phyloP scores from a whole-genome alignment of 257 asterid genomes.

The Perilla frutescens region DNA sequence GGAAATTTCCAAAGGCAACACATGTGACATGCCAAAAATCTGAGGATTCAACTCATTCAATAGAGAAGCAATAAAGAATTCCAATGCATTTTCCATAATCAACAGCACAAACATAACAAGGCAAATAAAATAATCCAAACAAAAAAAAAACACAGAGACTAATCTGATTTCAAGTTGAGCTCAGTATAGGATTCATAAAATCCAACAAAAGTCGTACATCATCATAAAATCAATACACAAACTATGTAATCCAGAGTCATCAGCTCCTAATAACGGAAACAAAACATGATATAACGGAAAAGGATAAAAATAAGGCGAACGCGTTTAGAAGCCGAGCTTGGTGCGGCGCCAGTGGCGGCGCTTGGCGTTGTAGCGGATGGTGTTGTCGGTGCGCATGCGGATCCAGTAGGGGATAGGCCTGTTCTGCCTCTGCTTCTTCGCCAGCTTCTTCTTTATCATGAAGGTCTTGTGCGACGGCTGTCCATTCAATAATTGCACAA shows the following conservation, averaged over 20 bases:
- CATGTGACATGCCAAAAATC: neutral
- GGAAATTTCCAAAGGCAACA: neutral
- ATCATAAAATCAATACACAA: neutral
- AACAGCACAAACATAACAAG: neutral
- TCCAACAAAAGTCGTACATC: conserved; percentile 12
- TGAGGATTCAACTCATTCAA: no score
- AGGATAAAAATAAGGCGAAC: neutral
- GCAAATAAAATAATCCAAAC: neutral
- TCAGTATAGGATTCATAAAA: conserved; percentile 20
- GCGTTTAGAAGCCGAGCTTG: conserved; percentile 78
- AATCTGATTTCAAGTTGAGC: conserved; percentile 11
- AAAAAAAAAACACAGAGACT: neutral
- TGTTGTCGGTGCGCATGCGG: conserved; percentile 84
- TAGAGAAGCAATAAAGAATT: no score
- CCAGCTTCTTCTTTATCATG: conserved; percentile 86
- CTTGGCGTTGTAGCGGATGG: conserved; percentile 91
- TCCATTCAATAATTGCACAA: conserved; percentile 19
- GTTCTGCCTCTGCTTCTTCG: conserved; percentile 93
- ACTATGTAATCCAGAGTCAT: conserved; percentile 18
- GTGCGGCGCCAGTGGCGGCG: conserved; percentile 99
- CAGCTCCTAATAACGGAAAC: conserved; percentile 22
- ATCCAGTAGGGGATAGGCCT: conserved; percentile 90
- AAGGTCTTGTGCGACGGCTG: conserved; percentile 90
- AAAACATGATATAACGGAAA: conserved; percentile 24
- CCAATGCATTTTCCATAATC: neutral